Percentiles rank a stretch among this genome's conserved stretches.
Evolutionary conservation across 2,329 filamentous ascomycete genomes (phyloP).

Genomic region (Curvularia eragrostidis): DNA sequence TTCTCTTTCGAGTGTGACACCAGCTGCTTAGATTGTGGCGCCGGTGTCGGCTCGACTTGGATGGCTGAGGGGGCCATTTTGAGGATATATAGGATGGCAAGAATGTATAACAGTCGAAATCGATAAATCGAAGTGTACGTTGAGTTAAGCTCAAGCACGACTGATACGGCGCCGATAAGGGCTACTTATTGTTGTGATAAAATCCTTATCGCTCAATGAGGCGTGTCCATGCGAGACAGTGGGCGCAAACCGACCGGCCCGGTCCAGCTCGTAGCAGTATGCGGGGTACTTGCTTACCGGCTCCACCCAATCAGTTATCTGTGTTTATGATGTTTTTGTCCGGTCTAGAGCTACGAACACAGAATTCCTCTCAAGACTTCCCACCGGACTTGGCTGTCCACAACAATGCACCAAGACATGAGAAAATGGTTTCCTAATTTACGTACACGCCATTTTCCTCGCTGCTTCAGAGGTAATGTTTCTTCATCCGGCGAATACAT

Average conservation of each 20-base stretch:
- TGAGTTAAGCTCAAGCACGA: neutral
- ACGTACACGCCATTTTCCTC: too few species aligned
- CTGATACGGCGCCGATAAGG: neutral
- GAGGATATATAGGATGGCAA: neutral
- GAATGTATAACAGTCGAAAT: neutral
- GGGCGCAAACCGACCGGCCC: neutral
- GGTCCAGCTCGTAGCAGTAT: neutral
- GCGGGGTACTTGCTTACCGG: neutral
- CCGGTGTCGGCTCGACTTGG: conserved; percentile 14
- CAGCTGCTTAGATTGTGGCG: conserved; percentile 26
- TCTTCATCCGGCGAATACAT: neutral
- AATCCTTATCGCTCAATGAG: neutral
- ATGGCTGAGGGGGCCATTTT: conserved; percentile 46
- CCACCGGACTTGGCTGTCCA: neutral
- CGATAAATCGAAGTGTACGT: neutral
- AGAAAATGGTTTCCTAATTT: neutral
- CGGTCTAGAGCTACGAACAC: neutral
- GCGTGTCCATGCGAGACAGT: neutral
- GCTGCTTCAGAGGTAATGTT: neutral
- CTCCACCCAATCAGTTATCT: neutral
- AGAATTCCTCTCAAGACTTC: neutral
- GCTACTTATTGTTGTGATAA: neutral
- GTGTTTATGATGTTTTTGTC: neutral
- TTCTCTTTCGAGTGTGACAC: conserved; percentile 31
- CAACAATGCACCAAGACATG: neutral